phyloP scores from a whole-genome alignment of 2,329 filamentous ascomycete species.

The Colletotrichum sp. region DNA sequence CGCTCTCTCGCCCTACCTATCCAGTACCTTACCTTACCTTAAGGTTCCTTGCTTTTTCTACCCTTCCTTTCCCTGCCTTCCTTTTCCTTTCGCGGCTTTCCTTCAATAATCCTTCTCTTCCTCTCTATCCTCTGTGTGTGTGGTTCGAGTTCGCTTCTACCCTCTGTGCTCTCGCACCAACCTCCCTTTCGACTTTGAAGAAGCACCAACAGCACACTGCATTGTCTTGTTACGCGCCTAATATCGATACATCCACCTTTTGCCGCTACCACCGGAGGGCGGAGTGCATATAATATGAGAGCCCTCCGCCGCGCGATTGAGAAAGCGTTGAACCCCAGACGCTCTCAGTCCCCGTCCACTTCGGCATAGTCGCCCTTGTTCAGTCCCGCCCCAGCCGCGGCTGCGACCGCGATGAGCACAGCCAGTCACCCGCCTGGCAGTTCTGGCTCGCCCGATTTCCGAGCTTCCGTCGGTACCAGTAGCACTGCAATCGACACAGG shows the following conservation, averaged over 20 bases:
- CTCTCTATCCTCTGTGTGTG: not conserved
- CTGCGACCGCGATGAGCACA: slow-evolving; percentile 19
- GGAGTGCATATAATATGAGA: slow-evolving; percentile 21
- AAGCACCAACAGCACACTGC: not conserved
- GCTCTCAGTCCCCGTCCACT: not conserved
- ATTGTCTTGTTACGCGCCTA: not conserved
- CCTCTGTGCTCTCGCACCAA: not conserved
- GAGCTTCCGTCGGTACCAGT: slow-evolving; percentile 21
- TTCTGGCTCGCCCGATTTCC: slow-evolving; percentile 22
- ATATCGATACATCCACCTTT: slow-evolving; percentile 2
- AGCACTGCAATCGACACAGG: slow-evolving; percentile 18
- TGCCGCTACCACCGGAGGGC: slow-evolving; percentile 3
- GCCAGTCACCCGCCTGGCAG: slow-evolving; percentile 20
- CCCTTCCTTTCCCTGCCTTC: not conserved
- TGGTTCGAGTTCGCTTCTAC: not conserved
- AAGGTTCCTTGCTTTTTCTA: not conserved
- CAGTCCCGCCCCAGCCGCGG: slow-evolving; percentile 2
- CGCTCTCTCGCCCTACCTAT: not conserved
- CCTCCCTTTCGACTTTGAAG: not conserved
- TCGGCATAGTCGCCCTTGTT: not conserved
- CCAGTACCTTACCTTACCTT: not conserved
- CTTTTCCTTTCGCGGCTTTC: not conserved
- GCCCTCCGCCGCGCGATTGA: slow-evolving; percentile 6
- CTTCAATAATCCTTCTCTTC: not conserved
- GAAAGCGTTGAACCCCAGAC: slow-evolving; percentile 13